Conservation (phyloP, 805 yeast genomes). For the Candida odintsovae region DNA sequence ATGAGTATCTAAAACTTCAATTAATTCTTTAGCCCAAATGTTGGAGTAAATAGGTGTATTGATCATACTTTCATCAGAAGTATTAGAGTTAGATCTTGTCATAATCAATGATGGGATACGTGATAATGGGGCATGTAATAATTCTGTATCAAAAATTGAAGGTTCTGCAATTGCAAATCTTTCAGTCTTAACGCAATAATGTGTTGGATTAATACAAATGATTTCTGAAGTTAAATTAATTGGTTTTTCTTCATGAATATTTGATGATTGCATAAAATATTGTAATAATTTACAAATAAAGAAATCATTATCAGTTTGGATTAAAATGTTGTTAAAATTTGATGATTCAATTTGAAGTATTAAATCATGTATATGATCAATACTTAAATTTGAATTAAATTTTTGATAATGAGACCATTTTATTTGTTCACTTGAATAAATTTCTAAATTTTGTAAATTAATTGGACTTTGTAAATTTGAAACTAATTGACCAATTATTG, state of each 20-base stretch:
- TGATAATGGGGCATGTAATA: background rate
- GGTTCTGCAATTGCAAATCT: slow-evolving; percentile 13
- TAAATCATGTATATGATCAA: slow-evolving; percentile 20
- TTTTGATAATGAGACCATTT: background rate
- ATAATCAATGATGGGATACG: slow-evolving; percentile 13
- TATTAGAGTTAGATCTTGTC: slow-evolving; percentile 19
- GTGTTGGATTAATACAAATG: slow-evolving; percentile 19
- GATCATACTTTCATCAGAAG: slow-evolving; percentile 4
- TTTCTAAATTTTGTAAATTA: slow-evolving; percentile 1
- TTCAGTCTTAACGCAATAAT: slow-evolving; percentile 17
- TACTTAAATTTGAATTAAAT: background rate
- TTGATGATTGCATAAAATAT: slow-evolving; percentile 11
- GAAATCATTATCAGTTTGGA: slow-evolving; percentile 17
- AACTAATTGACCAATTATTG: slow-evolving; percentile 1
- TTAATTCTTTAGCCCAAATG: slow-evolving; percentile 12
- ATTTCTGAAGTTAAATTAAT: slow-evolving; percentile 13
- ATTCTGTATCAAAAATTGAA: background rate
- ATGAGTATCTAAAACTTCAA: slow-evolving; percentile 14
- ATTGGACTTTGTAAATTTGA: slow-evolving; percentile 2
- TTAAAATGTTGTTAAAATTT: slow-evolving; percentile 8
- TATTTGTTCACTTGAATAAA: slow-evolving; percentile 5
- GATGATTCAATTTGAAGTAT: slow-evolving; percentile 17
- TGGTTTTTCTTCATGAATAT: slow-evolving; percentile 3
- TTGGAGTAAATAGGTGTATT: slow-evolving; percentile 6
- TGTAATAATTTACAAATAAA: slow-evolving; percentile 18